phyloP scores from a whole-genome alignment of 1,284 basidiomycete species.

The Mycena sp. region DNA sequence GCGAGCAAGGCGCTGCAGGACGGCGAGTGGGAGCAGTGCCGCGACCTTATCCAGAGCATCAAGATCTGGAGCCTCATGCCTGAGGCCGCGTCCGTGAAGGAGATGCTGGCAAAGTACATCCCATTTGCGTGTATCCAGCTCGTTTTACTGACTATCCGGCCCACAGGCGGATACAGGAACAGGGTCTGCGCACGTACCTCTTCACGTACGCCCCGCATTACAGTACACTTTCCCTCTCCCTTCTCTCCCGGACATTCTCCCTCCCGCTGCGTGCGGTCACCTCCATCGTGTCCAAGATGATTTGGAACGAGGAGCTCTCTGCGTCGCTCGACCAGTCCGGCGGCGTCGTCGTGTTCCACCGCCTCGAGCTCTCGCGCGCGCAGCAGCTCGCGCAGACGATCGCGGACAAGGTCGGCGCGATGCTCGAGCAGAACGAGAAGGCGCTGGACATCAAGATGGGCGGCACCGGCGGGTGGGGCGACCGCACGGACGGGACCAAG shows the following conservation, averaged over 20 bases:
- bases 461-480: slow-evolving; percentile 70
- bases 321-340: slow-evolving; percentile 94
- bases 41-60: slow-evolving; percentile 93
- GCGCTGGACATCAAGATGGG: slow-evolving; percentile 91
- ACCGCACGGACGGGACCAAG: slow-evolving; percentile 74
- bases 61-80: slow-evolving; percentile 99
- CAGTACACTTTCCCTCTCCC: slow-evolving; percentile 87
- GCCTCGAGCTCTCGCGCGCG: slow-evolving; percentile 87
- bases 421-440: slow-evolving; percentile 98
- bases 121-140: slow-evolving; percentile 7
- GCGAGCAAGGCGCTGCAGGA: slow-evolving; percentile 96
- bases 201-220: slow-evolving; percentile 99
- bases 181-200: slow-evolving; percentile 95
- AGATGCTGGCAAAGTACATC: slow-evolving; percentile 91
- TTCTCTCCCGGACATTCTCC: slow-evolving; percentile 90
- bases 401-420: slow-evolving; percentile 85
- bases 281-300: slow-evolving; percentile 97
- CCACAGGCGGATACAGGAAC: slow-evolving; percentile 93
- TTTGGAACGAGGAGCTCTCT: slow-evolving; percentile 96
- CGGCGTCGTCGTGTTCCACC: slow-evolving; percentile 90
- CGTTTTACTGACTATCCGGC: slow-evolving; percentile 20
- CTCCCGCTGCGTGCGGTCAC: slow-evolving; percentile 84
- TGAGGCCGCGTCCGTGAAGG: slow-evolving; percentile 87
- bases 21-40: slow-evolving; percentile 97
- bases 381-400: slow-evolving; percentile 91